These are phyloP conservation scores for Penicillium sp. DNA, from an alignment of 2,329 filamentous ascomycete genomes.

Conservation along the genomic window DNA sequence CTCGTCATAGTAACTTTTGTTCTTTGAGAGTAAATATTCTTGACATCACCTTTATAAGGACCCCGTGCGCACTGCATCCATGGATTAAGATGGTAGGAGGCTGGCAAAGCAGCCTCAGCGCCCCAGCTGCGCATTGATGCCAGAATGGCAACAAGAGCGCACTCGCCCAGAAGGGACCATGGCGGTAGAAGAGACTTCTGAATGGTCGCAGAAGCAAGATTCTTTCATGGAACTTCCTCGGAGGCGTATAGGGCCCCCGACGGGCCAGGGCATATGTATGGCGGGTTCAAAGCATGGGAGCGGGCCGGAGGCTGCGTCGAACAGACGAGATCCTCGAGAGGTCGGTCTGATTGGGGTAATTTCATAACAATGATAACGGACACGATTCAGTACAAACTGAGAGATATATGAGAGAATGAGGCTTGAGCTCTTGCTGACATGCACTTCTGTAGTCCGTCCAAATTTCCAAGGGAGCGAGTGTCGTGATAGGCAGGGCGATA, in stretches of 20 bases:
- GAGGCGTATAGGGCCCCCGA: neutral
- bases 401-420: neutral
- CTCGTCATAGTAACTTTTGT: neutral
- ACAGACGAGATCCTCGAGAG: neutral
- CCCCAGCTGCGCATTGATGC: neutral
- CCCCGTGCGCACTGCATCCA: neutral
- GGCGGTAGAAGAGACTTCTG: neutral
- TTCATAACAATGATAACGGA: neutral
- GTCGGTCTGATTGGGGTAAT: neutral
- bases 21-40: neutral
- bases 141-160: neutral
- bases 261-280: neutral
- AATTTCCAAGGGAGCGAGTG: neutral
- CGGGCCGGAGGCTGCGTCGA: neutral
- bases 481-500: neutral
- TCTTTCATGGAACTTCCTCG: neutral
- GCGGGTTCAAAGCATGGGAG: neutral
- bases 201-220: neutral
- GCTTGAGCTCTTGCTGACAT: neutral
- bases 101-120: neutral
- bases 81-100: neutral
- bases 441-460: no score
- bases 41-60: neutral
- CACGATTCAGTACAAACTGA: neutral
- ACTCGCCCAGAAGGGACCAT: neutral